A percentile compares a stretch with the other conserved stretches of the same genome.
These are phyloP conservation scores for Cetradonia linearis DNA, from an alignment of 495 filamentous ascomycete genomes.

Conservation along the genomic window DNA sequence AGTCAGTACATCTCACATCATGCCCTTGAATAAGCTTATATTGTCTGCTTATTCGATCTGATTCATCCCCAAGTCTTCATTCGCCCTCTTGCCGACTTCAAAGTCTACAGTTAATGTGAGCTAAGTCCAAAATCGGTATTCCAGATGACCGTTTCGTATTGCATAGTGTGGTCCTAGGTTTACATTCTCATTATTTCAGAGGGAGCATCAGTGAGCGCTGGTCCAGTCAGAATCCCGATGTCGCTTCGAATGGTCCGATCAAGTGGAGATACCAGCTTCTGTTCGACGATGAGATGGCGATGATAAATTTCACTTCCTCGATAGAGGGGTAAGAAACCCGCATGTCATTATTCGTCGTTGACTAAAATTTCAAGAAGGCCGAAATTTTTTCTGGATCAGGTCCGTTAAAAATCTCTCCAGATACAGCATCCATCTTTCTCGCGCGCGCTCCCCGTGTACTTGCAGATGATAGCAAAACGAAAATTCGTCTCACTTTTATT, in stretches of 20 bases:
- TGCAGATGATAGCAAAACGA: not conserved
- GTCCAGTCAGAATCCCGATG: not conserved
- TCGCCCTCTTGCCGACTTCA: not conserved
- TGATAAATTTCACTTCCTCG: slow-evolving; percentile 21
- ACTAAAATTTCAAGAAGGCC: not conserved
- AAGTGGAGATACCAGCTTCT: slow-evolving; percentile 9
- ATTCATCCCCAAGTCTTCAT: no score
- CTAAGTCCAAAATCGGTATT: no score
- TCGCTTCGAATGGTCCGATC: not conserved
- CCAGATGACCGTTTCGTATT: slow-evolving; percentile 9
- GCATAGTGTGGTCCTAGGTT: slow-evolving; percentile 1
- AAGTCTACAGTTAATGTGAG: not conserved
- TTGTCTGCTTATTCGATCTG: no score
- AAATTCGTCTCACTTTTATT: not conserved
- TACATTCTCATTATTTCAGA: slow-evolving; percentile 11
- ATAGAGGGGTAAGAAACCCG: slow-evolving; percentile 7
- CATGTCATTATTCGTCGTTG: not conserved
- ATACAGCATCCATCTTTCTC: not conserved
- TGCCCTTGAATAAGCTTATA: no score
- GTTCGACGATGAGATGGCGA: slow-evolving; percentile 15
- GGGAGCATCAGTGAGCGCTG: slow-evolving; percentile 5
- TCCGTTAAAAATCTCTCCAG: not conserved
- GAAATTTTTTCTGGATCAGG: not conserved
- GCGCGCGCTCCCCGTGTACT: not conserved
- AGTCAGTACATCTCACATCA: no score